These are phyloP conservation scores for Calonectria naviculata DNA, from an alignment of 2,329 filamentous ascomycete species.

Conservation along the genomic window DNA sequence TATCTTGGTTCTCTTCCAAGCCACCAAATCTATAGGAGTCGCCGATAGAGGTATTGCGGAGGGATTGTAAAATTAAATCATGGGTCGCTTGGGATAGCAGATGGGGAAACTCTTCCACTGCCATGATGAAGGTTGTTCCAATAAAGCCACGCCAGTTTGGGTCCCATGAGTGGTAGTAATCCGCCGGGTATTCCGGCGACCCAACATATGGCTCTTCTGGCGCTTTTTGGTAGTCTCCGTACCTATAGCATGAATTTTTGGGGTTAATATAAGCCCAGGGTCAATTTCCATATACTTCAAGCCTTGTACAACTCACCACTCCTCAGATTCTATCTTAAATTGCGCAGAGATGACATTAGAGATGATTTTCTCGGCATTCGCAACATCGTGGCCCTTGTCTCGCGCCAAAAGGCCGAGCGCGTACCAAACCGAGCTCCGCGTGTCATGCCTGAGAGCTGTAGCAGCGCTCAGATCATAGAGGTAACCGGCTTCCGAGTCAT, in stretches of 20 bases:
- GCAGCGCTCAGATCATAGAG: conserved; percentile 60
- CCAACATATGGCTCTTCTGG: conserved; percentile 70
- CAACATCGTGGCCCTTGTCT: conserved; percentile 60
- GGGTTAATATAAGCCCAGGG: neutral
- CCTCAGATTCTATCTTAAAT: conserved; percentile 60
- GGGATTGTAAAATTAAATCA: conserved; percentile 60
- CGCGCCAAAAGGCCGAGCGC: conserved; percentile 67
- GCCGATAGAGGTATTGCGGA: conserved; percentile 66
- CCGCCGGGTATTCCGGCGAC: conserved; percentile 57
- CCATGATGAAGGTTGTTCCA: conserved; percentile 67
- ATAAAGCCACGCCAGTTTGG: conserved; percentile 75
- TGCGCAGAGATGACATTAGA: conserved; percentile 64
- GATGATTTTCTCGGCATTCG: conserved; percentile 64
- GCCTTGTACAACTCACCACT: conserved; percentile 58
- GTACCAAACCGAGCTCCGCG: conserved; percentile 69
- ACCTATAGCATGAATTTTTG: conserved; percentile 25
- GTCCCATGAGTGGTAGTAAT: conserved; percentile 69
- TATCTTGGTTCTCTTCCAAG: conserved; percentile 62
- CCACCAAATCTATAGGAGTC: conserved; percentile 72
- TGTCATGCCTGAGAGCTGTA: conserved; percentile 64
- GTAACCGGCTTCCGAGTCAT: conserved; percentile 63
- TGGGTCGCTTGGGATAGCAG: conserved; percentile 52
- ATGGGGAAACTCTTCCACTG: conserved; percentile 67
- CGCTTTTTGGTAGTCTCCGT: conserved; percentile 60
- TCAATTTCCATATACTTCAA: accelerated